These are phyloP conservation scores for Berberis thunbergii DNA, from an alignment of 164 flowering plant genomes.

Conservation along the genomic window DNA sequence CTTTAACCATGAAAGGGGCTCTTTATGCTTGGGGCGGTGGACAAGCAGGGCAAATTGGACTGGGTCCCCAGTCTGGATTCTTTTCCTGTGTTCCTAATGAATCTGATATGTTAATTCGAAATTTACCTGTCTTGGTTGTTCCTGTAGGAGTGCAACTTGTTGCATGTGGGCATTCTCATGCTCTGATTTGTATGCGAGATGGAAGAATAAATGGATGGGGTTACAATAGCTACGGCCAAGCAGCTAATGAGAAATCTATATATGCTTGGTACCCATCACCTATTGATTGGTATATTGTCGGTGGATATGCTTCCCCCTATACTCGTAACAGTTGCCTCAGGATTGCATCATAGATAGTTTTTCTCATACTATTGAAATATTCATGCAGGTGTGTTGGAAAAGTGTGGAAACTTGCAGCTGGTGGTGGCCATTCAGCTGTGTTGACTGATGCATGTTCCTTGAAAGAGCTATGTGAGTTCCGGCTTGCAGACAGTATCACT, in stretches of 20 bases:
- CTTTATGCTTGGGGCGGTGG: conserved; percentile 98
- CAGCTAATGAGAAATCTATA: conserved; percentile 75
- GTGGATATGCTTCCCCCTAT: not conserved
- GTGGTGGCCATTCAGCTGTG: conserved; percentile 98
- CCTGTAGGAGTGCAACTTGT: conserved; percentile 60
- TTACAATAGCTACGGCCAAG: conserved; percentile 92
- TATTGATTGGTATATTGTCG: conserved; percentile 62
- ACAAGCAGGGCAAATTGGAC: conserved; percentile 85
- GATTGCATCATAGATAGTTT: not conserved
- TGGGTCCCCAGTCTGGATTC: conserved; percentile 74
- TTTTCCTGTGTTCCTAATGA: conserved; percentile 55
- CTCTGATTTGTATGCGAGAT: conserved; percentile 64
- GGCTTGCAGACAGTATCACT: conserved; percentile 72
- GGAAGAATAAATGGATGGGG: conserved; percentile 98
- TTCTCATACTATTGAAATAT: conserved; percentile 7
- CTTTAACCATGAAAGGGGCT: conserved; percentile 68
- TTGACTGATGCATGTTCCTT: conserved; percentile 89
- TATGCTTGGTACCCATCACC: conserved; percentile 99
- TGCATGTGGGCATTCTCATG: conserved; percentile 94
- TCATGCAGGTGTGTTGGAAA: conserved; percentile 85
- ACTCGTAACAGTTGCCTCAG: no score
- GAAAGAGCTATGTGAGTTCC: conserved; percentile 87
- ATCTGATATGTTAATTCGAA: conserved; percentile 56
- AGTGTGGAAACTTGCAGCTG: conserved; percentile 86
- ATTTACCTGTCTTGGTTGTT: conserved; percentile 69